These are phyloP conservation scores for Boletellus sp. DNA, from an alignment of 768 basidiomycete species.

Conservation along the genomic window DNA sequence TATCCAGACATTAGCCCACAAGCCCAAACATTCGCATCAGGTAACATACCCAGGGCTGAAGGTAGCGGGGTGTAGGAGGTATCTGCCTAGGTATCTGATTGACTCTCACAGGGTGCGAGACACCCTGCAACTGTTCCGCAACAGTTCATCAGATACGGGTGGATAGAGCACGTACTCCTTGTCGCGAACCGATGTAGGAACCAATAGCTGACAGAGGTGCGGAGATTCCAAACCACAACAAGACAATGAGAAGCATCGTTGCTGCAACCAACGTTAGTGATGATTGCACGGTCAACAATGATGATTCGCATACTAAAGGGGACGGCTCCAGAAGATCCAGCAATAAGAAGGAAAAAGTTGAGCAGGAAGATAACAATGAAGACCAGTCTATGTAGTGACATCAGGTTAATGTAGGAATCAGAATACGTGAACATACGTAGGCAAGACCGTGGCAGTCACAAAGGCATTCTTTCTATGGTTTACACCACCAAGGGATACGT, in stretches of 20 bases:
- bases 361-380: constrained; percentile 87
- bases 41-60: constrained; percentile 67
- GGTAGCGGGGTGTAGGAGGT: constrained; percentile 81
- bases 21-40: not conserved
- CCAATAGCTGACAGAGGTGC: constrained; percentile 86
- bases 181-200: constrained; percentile 79
- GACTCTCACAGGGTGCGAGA: constrained; percentile 83
- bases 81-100: constrained; percentile 97
- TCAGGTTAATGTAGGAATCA: constrained; percentile 6
- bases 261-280: constrained; percentile 37
- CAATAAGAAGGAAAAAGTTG: constrained; percentile 81
- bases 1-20: constrained; percentile 21
- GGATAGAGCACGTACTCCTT: constrained; percentile 58
- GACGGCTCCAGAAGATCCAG: constrained; percentile 90
- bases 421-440: constrained; percentile 54
- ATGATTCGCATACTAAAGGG: constrained; percentile 69
- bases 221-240: constrained; percentile 93
- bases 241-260: constrained; percentile 78
- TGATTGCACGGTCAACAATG: not conserved
- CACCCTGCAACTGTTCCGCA: constrained; percentile 40
- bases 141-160: not conserved
- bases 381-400: constrained; percentile 51
- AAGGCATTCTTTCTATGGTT: constrained; percentile 81
- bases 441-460: constrained; percentile 83
- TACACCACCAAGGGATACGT: constrained; percentile 67